Conservation (phyloP, 1,139 yeast genomes). For the Hyphopichia burtonii region DNA sequence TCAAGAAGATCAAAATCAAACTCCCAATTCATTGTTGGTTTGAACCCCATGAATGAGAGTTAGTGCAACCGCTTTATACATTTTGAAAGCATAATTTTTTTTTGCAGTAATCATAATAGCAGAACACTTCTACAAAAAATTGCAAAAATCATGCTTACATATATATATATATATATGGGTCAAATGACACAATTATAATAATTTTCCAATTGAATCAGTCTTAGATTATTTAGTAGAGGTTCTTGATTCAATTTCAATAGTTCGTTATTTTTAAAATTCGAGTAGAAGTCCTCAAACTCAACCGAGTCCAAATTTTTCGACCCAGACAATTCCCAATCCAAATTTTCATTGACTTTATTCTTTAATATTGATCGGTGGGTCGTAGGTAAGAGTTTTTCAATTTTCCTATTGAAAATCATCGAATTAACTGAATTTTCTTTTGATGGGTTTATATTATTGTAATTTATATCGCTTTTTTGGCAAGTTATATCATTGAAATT, state of each 20-base stretch:
- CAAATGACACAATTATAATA: conserved; percentile 1
- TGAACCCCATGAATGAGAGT: too few species aligned
- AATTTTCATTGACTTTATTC: conserved; percentile 2
- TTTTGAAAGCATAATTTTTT: too few species aligned
- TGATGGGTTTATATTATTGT: background rate
- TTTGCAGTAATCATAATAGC: too few species aligned
- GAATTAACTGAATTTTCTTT: too few species aligned
- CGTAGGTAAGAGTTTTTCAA: too few species aligned
- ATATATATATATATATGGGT: too few species aligned
- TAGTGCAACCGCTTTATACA: too few species aligned
- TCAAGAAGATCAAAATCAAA: background rate
- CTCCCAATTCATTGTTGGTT: too few species aligned
- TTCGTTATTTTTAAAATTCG: conserved; percentile 3
- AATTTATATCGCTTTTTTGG: too few species aligned
- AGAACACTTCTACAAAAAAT: too few species aligned
- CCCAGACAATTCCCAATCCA: background rate
- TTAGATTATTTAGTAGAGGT: background rate
- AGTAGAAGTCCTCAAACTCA: conserved; percentile 1
- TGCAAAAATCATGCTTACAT: too few species aligned
- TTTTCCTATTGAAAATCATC: too few species aligned
- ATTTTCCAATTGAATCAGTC: conserved; percentile 2
- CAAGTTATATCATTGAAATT: background rate
- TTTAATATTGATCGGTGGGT: conserved; percentile 3
- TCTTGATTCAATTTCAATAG: conserved; percentile 2
- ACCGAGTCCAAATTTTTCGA: background rate